A percentile compares a stretch with the other conserved stretches of the same genome.
Conservation (phyloP, 345 rosid genomes). For the Eucalyptus erythrocorys region DNA sequence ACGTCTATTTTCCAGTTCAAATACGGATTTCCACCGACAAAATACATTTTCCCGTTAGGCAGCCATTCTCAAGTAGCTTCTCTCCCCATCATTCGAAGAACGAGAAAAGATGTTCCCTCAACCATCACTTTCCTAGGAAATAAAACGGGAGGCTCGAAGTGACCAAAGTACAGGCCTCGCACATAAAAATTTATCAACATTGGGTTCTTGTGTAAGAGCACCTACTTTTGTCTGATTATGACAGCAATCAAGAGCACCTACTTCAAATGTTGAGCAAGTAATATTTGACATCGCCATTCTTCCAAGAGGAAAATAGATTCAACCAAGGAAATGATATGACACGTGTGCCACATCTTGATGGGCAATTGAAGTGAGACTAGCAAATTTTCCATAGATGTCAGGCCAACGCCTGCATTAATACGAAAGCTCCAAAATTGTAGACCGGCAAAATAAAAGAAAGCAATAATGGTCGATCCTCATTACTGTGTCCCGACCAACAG, state of each 20-base stretch:
- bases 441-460: background rate
- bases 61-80: background rate
- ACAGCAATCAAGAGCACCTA: background rate
- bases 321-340: background rate
- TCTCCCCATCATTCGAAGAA: background rate
- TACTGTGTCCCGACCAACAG: background rate
- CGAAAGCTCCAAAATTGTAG: background rate
- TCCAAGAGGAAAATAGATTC: background rate
- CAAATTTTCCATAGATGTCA: background rate
- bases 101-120: background rate
- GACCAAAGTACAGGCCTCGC: background rate
- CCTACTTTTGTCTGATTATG: background rate
- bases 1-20: background rate
- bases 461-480: background rate
- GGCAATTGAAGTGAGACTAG: background rate
- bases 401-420: background rate
- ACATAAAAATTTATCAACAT: background rate
- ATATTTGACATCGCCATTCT: background rate
- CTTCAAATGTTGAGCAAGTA: background rate
- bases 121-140: background rate
- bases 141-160: background rate
- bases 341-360: background rate
- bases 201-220: background rate
- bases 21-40: background rate
- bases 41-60: background rate